These are phyloP conservation scores for Cutaneotrichosporon arboriforme DNA, from an alignment of 1,284 basidiomycete species.

Conservation along the genomic window DNA sequence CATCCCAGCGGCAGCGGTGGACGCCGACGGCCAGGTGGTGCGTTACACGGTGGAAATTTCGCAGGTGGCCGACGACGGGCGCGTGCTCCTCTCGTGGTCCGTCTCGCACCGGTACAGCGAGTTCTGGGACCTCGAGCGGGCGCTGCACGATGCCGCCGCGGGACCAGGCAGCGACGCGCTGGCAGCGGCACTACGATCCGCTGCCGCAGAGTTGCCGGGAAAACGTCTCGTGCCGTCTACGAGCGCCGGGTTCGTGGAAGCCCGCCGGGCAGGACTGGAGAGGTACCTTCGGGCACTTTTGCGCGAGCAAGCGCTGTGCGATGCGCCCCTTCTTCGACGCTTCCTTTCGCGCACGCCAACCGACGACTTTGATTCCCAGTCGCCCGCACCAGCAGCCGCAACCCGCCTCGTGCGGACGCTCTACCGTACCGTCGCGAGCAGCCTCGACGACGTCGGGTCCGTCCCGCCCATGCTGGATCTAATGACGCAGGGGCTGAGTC, in stretches of 20 bases:
- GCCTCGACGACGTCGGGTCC: constrained; percentile 55
- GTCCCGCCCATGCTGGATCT: constrained; percentile 90
- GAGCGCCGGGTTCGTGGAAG: constrained; percentile 73
- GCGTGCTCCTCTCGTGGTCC: constrained; percentile 77
- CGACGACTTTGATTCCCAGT: neutral
- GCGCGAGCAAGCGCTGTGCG: constrained; percentile 67
- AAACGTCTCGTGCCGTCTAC: constrained; percentile 80
- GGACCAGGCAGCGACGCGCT: too few species aligned
- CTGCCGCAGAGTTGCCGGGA: constrained; percentile 66
- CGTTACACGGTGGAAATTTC: constrained; percentile 89
- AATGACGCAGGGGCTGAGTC: constrained; percentile 61
- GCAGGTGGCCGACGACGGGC: constrained; percentile 70
- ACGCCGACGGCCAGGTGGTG: constrained; percentile 77
- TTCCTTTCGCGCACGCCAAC: constrained; percentile 64
- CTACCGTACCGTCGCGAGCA: constrained; percentile 66
- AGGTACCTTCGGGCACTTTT: constrained; percentile 79
- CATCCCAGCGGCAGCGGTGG: constrained; percentile 66
- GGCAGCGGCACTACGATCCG: too few species aligned
- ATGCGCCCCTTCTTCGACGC: constrained; percentile 70
- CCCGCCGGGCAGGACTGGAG: constrained; percentile 70
- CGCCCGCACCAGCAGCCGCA: constrained; percentile 52
- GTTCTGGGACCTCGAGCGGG: constrained; percentile 81
- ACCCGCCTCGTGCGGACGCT: constrained; percentile 69
- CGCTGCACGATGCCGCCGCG: constrained; percentile 52
- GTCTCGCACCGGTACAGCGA: constrained; percentile 89